Evolutionary conservation across 2,329 filamentous ascomycete genomes (phyloP).

Genomic region (Aspergillus sojae): DNA sequence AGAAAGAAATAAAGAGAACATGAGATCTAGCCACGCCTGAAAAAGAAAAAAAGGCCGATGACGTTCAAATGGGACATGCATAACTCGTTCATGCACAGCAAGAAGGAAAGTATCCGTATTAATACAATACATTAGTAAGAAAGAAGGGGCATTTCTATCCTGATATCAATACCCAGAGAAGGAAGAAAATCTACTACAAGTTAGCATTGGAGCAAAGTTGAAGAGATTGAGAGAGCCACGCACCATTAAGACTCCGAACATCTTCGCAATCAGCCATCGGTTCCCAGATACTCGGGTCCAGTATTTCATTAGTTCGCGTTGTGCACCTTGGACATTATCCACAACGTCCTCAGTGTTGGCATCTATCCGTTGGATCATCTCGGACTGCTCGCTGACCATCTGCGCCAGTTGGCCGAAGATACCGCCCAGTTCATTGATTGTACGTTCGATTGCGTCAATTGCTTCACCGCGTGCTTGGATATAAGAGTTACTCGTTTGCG

Average conservation of each 20-base stretch:
- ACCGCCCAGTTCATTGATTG: constrained; percentile 85
- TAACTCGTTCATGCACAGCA: constrained; percentile 21
- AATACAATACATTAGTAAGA: constrained; percentile 32
- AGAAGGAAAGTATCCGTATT: constrained; percentile 28
- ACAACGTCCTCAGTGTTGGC: constrained; percentile 98
- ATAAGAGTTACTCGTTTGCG: constrained; percentile 80
- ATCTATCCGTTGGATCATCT: constrained; percentile 97
- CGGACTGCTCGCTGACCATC: constrained; percentile 96
- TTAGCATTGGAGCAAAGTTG: constrained; percentile 9
- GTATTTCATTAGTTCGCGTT: constrained; percentile 93
- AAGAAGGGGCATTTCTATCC: constrained; percentile 29
- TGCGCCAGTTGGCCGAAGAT: constrained; percentile 94
- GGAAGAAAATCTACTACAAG: constrained; percentile 68
- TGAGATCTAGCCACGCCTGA: constrained; percentile 29
- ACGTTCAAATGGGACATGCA: constrained; percentile 23
- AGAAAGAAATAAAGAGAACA: constrained; percentile 15
- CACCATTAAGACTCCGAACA: constrained; percentile 80
- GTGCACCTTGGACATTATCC: constrained; percentile 96
- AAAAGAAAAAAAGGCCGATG: constrained; percentile 13
- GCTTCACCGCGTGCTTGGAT: constrained; percentile 93
- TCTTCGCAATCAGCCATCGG: constrained; percentile 87
- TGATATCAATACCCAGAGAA: constrained; percentile 70
- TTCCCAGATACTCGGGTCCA: constrained; percentile 94
- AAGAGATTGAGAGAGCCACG: constrained; percentile 20
- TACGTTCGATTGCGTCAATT: constrained; percentile 94